Base-by-base conservation (phyloP, 225 moss, liverwort and hornwort genomes). In the Takakia lepidozioides region DNA sequence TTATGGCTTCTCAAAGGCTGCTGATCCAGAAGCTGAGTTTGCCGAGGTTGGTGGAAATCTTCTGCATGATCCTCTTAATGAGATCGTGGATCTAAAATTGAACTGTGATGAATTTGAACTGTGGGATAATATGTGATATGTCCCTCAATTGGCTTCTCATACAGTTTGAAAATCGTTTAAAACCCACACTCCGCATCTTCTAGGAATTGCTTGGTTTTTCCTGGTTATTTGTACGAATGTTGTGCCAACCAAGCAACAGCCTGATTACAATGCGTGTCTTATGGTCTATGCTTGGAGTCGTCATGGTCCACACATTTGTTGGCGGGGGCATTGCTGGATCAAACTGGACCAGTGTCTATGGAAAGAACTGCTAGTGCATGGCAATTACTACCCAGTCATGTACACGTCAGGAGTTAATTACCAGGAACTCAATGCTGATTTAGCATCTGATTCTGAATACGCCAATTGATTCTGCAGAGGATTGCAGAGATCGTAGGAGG, bases 11-110 rank as follows among this genome's bases (percentile, higher is more conserved):
- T 84, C 82, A 19, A 67, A 70, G 48, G 65, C 61, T 10, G 56
- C 49, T 23, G 59, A 80, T 52, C 79, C 86, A 28, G 86, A 70
- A 68, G 59, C 58, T 59, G 70, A 77, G 9, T 80, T 80, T 52
- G 74, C 73, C 28, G 71, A 88, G 81, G 93, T 93, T 27, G 19
- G 62, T n/a, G n/a, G n/a, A n/a, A n/a, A n/a, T n/a, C n/a, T n/a
- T 68, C 8, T 47, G 20, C 18, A 20, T 50, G 25, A 29, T 22
- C 32, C 19, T 21, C 1, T 20, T 29, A 25, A 16, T 44, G 25
- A 18, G 3, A 27, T 21, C 14, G 1, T 23, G 42, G 7, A 22
- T 45, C 5, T 3, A 0, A 29, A 37, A 17, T 7, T 9, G 2
- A 16, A n/a, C n/a, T n/a, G n/a, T n/a, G n/a, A n/a, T n/a, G n/a